These are phyloP conservation scores for Daldinia loculata DNA, from an alignment of 495 filamentous ascomycete species.

Conservation along the genomic window DNA sequence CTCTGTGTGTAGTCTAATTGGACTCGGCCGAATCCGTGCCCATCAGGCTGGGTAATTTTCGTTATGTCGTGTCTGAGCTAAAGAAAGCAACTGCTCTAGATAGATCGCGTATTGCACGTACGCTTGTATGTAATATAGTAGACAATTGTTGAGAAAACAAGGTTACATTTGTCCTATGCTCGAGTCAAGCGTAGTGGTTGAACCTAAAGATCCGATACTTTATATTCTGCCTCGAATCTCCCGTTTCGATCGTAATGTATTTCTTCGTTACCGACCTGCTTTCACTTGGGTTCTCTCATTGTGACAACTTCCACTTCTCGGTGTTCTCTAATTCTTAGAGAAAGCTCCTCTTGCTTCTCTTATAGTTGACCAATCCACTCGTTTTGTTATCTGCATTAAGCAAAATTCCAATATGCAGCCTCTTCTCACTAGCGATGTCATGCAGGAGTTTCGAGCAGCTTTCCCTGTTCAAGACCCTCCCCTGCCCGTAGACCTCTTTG, in stretches of 20 bases:
- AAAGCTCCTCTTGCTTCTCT: not conserved
- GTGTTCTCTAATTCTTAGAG: not conserved
- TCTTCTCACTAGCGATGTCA: conserved; percentile 11
- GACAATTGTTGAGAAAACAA: not conserved
- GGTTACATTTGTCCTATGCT: not conserved
- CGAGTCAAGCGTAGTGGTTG: conserved; percentile 26
- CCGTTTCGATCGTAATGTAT: not conserved
- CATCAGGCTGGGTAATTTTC: conserved; percentile 13
- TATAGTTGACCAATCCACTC: not conserved
- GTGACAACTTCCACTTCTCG: not conserved
- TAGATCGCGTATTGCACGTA: no score
- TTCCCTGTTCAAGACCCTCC: conserved; percentile 10
- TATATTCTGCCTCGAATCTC: conserved; percentile 16
- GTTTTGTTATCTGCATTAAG: not conserved
- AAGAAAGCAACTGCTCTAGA: not conserved
- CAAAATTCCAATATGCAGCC: conserved; percentile 18
- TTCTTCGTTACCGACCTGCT: not conserved
- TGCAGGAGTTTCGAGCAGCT: conserved; percentile 14
- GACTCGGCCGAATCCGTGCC: conserved; percentile 6
- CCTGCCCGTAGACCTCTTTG: conserved; percentile 6
- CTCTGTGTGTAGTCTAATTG: not conserved
- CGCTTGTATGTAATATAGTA: conserved; percentile 9
- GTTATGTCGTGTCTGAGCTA: conserved; percentile 24
- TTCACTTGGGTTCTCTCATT: conserved; percentile 9
- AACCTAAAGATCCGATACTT: conserved; percentile 6